Base-by-base conservation (phyloP, 2,329 filamentous ascomycete genomes). In the Epichloe glyceriae region DNA sequence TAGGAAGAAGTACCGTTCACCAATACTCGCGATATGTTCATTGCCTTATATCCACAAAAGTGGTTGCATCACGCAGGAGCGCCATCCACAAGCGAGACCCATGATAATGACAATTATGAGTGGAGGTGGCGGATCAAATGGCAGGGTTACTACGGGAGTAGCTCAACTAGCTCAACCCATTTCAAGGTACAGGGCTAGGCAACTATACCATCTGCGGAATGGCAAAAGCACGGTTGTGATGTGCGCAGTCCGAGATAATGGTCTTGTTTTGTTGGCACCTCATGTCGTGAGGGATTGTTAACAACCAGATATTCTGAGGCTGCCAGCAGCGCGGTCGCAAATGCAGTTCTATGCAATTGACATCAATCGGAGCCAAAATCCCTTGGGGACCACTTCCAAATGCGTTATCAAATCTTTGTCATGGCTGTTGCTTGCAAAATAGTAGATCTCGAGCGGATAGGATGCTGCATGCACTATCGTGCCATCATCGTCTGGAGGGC, bases 1-100 rank as follows among this genome's bases (percentile, higher is more conserved):
- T 72, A 91, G 2, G 86, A 91, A 61, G 86, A 91, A 61, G 89
- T 86, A 0, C 86, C 86, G 0, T 89, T 89, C 55, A 76, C 82
- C 1, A 86, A 80, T 42, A 76, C 87, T 50, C 73, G 76, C 52
- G 77, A 76, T 17, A 88, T 91, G 84, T 70, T 91, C 5, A 68
- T 77, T 41, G 80, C 78, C 1, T 64, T 91, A 3, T 91, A 90
- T 60, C 86, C 86, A 1, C 84, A 89, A 58, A 85, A 78, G 57
- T 40, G n/a, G 39, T 20, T 40, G 39, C 39, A 40, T 40, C n/a
- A 38, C 39, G 17, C n/a, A 26, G 40, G 10, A 10, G 40, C 12
- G 3, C 40, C 20, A 20, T 19, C 5, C 19, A 42, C 19, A 19
- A 14, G 11, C n/a, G 4, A 19, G 15, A 7, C 15, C 39, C 39